These are phyloP conservation scores for Lavandula angustifolia DNA, from an alignment of 257 asterid genomes.

Conservation along the genomic window DNA sequence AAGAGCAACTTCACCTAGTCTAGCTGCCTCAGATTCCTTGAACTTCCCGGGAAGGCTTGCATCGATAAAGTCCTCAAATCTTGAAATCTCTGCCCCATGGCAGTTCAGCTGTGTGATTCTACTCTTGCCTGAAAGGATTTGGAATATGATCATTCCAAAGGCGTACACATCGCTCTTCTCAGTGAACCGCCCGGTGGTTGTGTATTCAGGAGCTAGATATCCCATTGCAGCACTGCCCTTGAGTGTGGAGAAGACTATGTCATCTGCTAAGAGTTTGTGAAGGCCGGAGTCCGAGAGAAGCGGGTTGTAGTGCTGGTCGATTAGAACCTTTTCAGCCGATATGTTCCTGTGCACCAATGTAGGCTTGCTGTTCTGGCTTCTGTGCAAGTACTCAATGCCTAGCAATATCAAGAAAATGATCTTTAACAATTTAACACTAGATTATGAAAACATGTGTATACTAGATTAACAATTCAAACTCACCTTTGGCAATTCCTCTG, in stretches of 20 bases:
- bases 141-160: conserved; percentile 90
- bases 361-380: conserved; percentile 51
- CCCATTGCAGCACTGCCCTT: conserved; percentile 98
- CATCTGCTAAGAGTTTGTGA: conserved; percentile 81
- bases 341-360: conserved; percentile 74
- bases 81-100: conserved; percentile 73
- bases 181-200: conserved; percentile 84
- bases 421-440: background rate
- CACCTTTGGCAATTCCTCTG: conserved; percentile 88
- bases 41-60: conserved; percentile 60
- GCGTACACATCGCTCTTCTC: conserved; percentile 90
- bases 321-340: conserved; percentile 90
- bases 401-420: conserved; percentile 10
- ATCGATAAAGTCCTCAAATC: conserved; percentile 71
- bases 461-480: conserved; percentile 23
- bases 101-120: conserved; percentile 63
- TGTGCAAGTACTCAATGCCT: conserved; percentile 85
- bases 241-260: conserved; percentile 75
- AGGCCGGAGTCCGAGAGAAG: conserved; percentile 80
- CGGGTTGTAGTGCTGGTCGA: conserved; percentile 76
- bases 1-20: conserved; percentile 75
- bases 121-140: conserved; percentile 79
- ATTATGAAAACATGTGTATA: background rate
- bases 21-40: conserved; percentile 72
- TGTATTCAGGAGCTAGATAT: conserved; percentile 90